These are phyloP conservation scores for Wilcoxina mikolae DNA, from an alignment of 495 filamentous ascomycete species.

Conservation along the genomic window DNA sequence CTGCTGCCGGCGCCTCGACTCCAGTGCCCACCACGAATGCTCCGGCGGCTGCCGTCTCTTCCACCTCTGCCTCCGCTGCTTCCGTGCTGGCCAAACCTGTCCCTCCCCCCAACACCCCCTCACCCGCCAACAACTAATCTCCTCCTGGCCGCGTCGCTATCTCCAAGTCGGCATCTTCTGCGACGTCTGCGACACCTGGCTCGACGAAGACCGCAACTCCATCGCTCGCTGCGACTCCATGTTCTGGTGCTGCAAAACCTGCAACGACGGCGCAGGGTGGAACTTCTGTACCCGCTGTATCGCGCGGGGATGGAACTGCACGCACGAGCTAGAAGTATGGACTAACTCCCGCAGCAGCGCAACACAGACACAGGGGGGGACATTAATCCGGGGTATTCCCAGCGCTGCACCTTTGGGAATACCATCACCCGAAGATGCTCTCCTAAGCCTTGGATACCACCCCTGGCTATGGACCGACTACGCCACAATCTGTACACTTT, in stretches of 20 bases:
- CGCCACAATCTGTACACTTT: constrained; percentile 2
- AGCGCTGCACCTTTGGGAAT: not conserved
- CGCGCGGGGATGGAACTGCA: constrained; percentile 12
- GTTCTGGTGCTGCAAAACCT: constrained; percentile 20
- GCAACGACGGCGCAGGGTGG: constrained; percentile 9
- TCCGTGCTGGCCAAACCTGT: constrained; percentile 1
- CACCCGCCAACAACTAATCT: constrained; percentile 4
- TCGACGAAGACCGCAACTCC: constrained; percentile 11
- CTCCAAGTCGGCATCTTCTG: constrained; percentile 20
- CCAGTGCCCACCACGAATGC: constrained; percentile 2
- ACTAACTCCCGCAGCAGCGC: constrained; percentile 9
- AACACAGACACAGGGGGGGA: not conserved
- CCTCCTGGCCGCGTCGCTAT: constrained; percentile 6
- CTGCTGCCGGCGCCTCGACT: constrained; percentile 5
- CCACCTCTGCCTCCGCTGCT: constrained; percentile 7
- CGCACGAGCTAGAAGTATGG: constrained; percentile 22
- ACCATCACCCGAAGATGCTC: not conserved
- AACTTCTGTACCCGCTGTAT: constrained; percentile 14
- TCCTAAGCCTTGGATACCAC: not conserved
- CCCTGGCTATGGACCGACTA: not conserved
- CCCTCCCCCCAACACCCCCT: not conserved
- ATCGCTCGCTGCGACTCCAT: not conserved
- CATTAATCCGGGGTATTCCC: not conserved
- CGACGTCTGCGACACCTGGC: constrained; percentile 23
- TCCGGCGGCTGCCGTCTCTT: not conserved